These are phyloP conservation scores for Plasmodium vivax DNA, from an alignment of 169 alveolate genomes.

Conservation along the genomic window DNA sequence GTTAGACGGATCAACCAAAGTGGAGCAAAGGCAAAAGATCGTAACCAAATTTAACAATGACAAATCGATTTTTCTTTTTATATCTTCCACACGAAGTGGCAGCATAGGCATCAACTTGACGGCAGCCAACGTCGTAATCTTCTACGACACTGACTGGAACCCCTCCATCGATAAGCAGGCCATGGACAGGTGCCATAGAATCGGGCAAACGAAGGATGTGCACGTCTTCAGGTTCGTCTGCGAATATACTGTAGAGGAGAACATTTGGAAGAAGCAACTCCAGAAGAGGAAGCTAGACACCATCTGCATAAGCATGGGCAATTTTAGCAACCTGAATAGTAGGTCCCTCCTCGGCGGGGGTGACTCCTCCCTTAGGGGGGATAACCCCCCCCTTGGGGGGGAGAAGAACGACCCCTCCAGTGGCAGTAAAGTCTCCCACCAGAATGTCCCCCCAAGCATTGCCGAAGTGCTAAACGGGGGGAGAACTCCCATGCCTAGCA, in stretches of 20 bases:
- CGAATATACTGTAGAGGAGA: conserved; percentile 98
- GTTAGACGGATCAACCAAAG: conserved; percentile 97
- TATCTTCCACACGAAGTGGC: conserved; percentile 98
- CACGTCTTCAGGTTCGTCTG: conserved; percentile 96
- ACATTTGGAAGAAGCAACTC: conserved; percentile 95
- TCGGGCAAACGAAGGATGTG: conserved; percentile 98
- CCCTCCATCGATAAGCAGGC: conserved; percentile 99
- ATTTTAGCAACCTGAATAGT: conserved; percentile 80
- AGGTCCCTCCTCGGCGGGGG: not conserved
- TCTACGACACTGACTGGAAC: conserved; percentile 99
- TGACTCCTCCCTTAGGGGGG: not conserved
- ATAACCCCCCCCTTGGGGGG: not conserved
- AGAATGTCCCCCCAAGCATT: not conserved
- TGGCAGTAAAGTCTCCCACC: not conserved
- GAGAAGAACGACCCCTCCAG: not conserved
- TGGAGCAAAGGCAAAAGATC: conserved; percentile 95
- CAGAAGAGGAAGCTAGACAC: conserved; percentile 97
- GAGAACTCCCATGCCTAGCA: not conserved
- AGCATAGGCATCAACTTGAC: conserved; percentile 98
- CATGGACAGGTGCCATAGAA: conserved; percentile 98
- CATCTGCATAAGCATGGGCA: conserved; percentile 97
- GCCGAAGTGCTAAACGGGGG: not conserved
- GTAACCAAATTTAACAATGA: conserved; percentile 96
- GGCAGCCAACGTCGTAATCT: conserved; percentile 98
- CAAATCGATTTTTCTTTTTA: conserved; percentile 94